Evolutionary conservation across 169 alveolate species (phyloP), one percentile per base, ranked within the genome.

Genomic region (Cryptosporidium baileyi): DNA sequence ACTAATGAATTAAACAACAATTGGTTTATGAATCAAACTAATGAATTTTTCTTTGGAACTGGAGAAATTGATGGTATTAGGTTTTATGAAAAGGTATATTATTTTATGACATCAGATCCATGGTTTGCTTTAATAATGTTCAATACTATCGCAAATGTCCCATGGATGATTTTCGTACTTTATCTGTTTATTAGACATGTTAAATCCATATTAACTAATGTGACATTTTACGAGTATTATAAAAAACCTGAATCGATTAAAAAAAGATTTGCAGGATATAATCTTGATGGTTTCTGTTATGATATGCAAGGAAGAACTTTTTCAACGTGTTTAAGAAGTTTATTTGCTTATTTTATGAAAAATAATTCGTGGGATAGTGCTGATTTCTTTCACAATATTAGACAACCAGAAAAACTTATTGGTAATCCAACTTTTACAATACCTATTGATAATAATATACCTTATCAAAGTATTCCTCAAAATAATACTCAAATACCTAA

Each of bases 211-310:
- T 15, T 92, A 49, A 91, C 97, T 47, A 93, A 94, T 80, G 94
- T 94, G 32, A 94, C 97, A n/a, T 94, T 90, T 92, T 94, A 94
- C 79, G 97, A 94, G 63, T 92, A 60, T 80, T 92, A 90, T 47
- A 90, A 93, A 67, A 94, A 90, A 89, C 95, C 93, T 30, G 85
- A 65, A 44, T 30, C 67, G 24, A 54, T 74, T 19, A 74, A 74
- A 51, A 51, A 74, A 45, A 74, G 85, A 28, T 74, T 54, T 74
- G 17, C 65, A 13, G 85, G 85, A 11, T 41, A 36, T 74, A 57
- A 51, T 52, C 49, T 36, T 2, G 85, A 74, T 26, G 85, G 74
- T 17, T 74, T 74, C 40, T 74, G 85, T 43, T 74, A 38, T 32
- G 85, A 74, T 36, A 54, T 74, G 67, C 67, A 51, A 17, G 85